These are phyloP conservation scores for Malus orientalis DNA, from an alignment of 306 rosid genomes.

Conservation along the genomic window DNA sequence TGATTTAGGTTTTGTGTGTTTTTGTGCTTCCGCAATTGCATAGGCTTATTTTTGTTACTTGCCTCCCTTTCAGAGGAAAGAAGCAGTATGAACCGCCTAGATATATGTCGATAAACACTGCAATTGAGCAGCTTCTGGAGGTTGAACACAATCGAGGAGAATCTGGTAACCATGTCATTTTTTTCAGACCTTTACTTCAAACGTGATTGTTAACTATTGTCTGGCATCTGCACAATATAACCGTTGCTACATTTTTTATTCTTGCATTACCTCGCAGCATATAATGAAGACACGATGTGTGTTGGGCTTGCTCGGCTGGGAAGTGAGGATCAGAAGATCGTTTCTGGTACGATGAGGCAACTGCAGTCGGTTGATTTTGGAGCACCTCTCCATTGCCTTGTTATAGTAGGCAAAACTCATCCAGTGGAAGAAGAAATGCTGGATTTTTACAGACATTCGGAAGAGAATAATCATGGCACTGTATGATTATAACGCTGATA, in stretches of 20 bases:
- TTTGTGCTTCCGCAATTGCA: background rate
- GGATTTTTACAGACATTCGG: slow-evolving; percentile 44
- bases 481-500: slow-evolving; percentile 4
- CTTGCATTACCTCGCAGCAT: slow-evolving; percentile 40
- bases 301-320: slow-evolving; percentile 92
- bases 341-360: slow-evolving; percentile 70
- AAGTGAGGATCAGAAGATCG: slow-evolving; percentile 71
- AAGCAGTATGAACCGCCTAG: slow-evolving; percentile 83
- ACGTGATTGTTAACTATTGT: background rate
- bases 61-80: slow-evolving; percentile 53
- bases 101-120: slow-evolving; percentile 75
- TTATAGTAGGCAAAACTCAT: slow-evolving; percentile 76
- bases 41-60: background rate
- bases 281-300: slow-evolving; percentile 55
- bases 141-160: slow-evolving; percentile 52
- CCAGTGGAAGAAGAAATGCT: slow-evolving; percentile 92
- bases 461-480: background rate
- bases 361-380: slow-evolving; percentile 70
- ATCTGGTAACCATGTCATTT: slow-evolving; percentile 37
- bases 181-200: background rate
- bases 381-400: slow-evolving; percentile 88
- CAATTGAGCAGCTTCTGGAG: slow-evolving; percentile 89
- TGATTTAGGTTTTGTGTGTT: background rate
- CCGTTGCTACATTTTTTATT: background rate
- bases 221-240: background rate